These are phyloP conservation scores for Ophiostoma triangulosporum DNA, from an alignment of 2,329 filamentous ascomycete species.

Conservation along the genomic window DNA sequence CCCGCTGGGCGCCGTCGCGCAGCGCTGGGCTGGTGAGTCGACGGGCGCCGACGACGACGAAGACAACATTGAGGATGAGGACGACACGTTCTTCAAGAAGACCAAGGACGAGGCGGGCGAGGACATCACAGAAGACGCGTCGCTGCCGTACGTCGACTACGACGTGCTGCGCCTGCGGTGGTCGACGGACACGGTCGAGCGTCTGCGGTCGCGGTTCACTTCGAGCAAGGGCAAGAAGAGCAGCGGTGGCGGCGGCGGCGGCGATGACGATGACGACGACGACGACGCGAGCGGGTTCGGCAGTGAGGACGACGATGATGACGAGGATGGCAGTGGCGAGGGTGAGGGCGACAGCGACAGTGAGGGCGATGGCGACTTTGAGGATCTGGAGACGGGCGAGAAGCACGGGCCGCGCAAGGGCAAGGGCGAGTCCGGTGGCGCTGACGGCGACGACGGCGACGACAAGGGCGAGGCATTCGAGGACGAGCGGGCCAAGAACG, in stretches of 20 bases:
- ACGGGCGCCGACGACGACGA: constrained; percentile 34
- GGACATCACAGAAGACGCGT: constrained; percentile 69
- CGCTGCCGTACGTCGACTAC: constrained; percentile 69
- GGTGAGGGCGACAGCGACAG: constrained; percentile 28
- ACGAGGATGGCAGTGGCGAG: constrained; percentile 31
- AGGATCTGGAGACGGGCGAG: constrained; percentile 73
- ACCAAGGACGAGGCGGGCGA: constrained; percentile 52
- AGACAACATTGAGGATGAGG: constrained; percentile 32
- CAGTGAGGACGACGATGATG: constrained; percentile 41
- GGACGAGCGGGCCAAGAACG: constrained; percentile 81
- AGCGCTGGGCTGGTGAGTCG: constrained; percentile 63
- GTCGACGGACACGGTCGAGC: constrained; percentile 66
- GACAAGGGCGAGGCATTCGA: constrained; percentile 80
- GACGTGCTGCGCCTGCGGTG: constrained; percentile 72
- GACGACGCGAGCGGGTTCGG: constrained; percentile 43
- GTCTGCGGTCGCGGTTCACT: constrained; percentile 62
- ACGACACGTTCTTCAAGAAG: constrained; percentile 54
- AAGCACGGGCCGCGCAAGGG: constrained; percentile 29
- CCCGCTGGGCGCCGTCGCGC: constrained; percentile 59
- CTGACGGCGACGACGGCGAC: constrained; percentile 36
- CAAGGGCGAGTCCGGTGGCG: constrained; percentile 20
- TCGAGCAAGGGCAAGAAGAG: constrained; percentile 29
- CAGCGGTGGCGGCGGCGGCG: constrained; percentile 27
- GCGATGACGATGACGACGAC: constrained; percentile 39
- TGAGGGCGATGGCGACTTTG: constrained; percentile 69